Percentiles rank a stretch among this genome's conserved stretches.
Evolutionary conservation across 2,329 filamentous ascomycete species (phyloP).

Genomic region (Tolypocladium tundrense): DNA sequence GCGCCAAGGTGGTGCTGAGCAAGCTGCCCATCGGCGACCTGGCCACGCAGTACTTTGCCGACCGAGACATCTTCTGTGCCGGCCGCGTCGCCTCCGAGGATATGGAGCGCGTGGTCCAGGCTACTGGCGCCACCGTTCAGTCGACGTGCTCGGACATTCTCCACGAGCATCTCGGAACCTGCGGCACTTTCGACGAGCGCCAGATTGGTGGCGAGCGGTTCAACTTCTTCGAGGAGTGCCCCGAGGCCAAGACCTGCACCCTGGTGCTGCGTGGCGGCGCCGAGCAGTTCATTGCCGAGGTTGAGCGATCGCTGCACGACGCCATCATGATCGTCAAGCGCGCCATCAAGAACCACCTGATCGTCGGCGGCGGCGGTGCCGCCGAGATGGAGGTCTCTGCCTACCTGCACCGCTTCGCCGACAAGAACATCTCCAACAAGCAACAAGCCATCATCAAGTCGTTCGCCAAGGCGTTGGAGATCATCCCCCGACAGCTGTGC

Average conservation of each 20-base stretch:
- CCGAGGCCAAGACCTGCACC: constrained; percentile 92
- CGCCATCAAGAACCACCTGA: constrained; percentile 85
- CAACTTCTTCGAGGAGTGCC: constrained; percentile 97
- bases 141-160: constrained; percentile 96
- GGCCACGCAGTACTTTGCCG: constrained; percentile 95
- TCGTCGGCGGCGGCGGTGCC: constrained; percentile 91
- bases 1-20: constrained; percentile 93
- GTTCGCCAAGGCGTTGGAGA: constrained; percentile 93
- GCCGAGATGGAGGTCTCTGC: constrained; percentile 95
- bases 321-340: constrained; percentile 99
- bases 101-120: constrained; percentile 91
- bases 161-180: constrained; percentile 79
- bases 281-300: constrained; percentile 98
- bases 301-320: constrained; percentile 94
- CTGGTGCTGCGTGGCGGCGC: constrained; percentile 89
- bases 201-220: constrained; percentile 96
- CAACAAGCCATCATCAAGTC: constrained; percentile 97
- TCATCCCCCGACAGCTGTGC: constrained; percentile 92
- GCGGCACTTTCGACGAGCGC: constrained; percentile 83
- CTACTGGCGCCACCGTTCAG: constrained; percentile 84
- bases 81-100: constrained; percentile 86
- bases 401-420: constrained; percentile 85
- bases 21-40: constrained; percentile 96
- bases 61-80: constrained; percentile 96
- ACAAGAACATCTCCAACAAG: constrained; percentile 87